Evolutionary conservation across 257 asterid species (phyloP).

Genomic region (Lantana camara): DNA sequence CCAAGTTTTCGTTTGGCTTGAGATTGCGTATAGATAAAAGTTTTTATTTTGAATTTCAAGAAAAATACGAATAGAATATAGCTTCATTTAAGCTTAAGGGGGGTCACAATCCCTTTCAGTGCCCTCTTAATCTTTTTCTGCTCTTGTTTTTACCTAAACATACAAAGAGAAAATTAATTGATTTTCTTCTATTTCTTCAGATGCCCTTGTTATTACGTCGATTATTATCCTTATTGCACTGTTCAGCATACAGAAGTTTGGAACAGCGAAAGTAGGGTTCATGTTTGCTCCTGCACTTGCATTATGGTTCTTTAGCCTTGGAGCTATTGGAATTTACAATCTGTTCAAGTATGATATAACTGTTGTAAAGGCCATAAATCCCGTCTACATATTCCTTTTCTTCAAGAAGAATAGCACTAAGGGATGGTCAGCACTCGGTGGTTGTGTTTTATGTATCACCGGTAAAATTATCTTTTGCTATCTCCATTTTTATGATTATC

Average conservation of each 20-base stretch:
- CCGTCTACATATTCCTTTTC: slow-evolving; percentile 76
- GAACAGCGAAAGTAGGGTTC: slow-evolving; percentile 89
- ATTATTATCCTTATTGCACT: slow-evolving; percentile 73
- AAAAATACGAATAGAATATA: too few relatives aligned
- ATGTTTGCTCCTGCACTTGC: slow-evolving; percentile 92
- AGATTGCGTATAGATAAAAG: too few relatives aligned
- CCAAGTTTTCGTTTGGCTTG: background rate
- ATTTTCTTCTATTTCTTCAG: slow-evolving; percentile 42
- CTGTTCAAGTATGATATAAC: slow-evolving; percentile 60
- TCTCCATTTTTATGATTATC: background rate
- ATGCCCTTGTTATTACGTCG: slow-evolving; percentile 85
- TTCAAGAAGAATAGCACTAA: slow-evolving; percentile 64
- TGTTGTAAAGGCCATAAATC: slow-evolving; percentile 84
- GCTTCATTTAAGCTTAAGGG: too few relatives aligned
- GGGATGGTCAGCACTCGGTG: slow-evolving; percentile 98
- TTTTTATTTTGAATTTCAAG: too few relatives aligned
- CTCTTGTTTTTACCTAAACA: too few relatives aligned
- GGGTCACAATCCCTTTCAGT: too few relatives aligned
- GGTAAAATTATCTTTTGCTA: slow-evolving; percentile 48
- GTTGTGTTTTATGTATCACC: slow-evolving; percentile 96
- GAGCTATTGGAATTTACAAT: slow-evolving; percentile 84
- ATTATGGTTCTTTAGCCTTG: slow-evolving; percentile 88
- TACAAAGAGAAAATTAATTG: background rate
- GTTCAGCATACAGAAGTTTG: slow-evolving; percentile 88
- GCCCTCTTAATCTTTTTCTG: too few relatives aligned